These are phyloP conservation scores for Dioszegia aurantiaca DNA, from an alignment of 768 basidiomycete genomes.

Conservation along the genomic window DNA sequence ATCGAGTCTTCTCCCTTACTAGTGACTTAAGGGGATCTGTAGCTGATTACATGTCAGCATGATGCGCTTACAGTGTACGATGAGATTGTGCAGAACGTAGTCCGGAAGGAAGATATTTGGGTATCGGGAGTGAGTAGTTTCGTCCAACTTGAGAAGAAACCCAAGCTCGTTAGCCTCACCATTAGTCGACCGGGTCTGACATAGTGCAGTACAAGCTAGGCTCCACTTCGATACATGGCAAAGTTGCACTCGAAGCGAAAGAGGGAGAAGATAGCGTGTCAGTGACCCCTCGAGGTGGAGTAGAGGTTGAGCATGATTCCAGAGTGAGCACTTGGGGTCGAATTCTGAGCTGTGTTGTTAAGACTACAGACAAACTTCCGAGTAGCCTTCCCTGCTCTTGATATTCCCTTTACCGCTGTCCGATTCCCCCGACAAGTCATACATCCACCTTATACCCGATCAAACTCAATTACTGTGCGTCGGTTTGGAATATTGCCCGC, in stretches of 20 bases:
- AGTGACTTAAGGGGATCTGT: neutral
- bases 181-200: no score
- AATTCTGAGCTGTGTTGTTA: neutral
- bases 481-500: no score
- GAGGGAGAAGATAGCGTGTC: conserved; percentile 54
- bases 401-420: conserved; percentile 58
- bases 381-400: conserved; percentile 52
- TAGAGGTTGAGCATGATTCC: conserved; percentile 54
- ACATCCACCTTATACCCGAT: conserved; percentile 55
- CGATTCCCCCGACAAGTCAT: conserved; percentile 60
- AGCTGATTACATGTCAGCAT: conserved; percentile 50
- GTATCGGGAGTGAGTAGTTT: conserved; percentile 60
- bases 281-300: conserved; percentile 57
- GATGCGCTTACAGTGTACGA: conserved; percentile 62
- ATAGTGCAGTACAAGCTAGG: conserved; percentile 58
- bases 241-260: conserved; percentile 58
- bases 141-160: no score
- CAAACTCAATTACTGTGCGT: conserved; percentile 27
- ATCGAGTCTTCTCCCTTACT: neutral
- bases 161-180: no score
- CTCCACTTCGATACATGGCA: conserved; percentile 62
- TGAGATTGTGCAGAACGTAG: conserved; percentile 63
- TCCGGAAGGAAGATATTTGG: conserved; percentile 67
- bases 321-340: conserved; percentile 24
- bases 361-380: conserved; percentile 43